Conservation (phyloP, 768 basidiomycete genomes). For the Russula brevipes region DNA sequence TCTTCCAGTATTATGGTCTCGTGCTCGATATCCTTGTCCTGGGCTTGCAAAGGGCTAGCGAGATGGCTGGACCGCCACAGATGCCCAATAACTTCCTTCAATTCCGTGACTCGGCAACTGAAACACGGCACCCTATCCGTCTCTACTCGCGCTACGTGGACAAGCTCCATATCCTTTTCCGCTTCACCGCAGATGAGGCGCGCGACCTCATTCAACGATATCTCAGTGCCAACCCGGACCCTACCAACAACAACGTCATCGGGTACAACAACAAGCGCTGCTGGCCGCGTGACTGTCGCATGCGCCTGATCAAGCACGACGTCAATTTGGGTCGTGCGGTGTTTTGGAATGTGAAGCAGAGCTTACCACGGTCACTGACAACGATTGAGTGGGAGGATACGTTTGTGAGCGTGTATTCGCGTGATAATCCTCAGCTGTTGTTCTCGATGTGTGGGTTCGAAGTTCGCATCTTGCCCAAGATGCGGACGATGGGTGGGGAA, state of each 20-base stretch:
- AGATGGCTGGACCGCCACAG: slow-evolving; percentile 97
- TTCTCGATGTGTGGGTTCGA: slow-evolving; percentile 99
- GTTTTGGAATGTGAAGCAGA: slow-evolving; percentile 99
- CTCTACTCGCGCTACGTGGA: slow-evolving; percentile 98
- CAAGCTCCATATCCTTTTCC: slow-evolving; percentile 90
- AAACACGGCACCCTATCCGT: slow-evolving; percentile 96
- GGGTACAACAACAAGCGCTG: slow-evolving; percentile 99
- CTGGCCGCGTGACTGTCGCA: slow-evolving; percentile 98
- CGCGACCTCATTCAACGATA: slow-evolving; percentile 98
- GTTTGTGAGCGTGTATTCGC: slow-evolving; percentile 94
- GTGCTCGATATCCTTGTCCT: slow-evolving; percentile 94
- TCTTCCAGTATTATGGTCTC: slow-evolving; percentile 98
- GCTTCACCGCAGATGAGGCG: slow-evolving; percentile 95
- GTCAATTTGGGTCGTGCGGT: slow-evolving; percentile 97
- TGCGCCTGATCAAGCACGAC: slow-evolving; percentile 99
- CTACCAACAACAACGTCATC: slow-evolving; percentile 97
- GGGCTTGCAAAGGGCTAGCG: slow-evolving; percentile 95
- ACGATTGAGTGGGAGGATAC: slow-evolving; percentile 99
- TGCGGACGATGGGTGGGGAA: slow-evolving; percentile 90
- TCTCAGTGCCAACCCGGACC: slow-evolving; percentile 95
- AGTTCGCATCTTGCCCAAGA: slow-evolving; percentile 94
- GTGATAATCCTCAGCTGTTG: slow-evolving; percentile 93
- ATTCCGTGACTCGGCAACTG: slow-evolving; percentile 90
- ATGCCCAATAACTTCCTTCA: slow-evolving; percentile 99
- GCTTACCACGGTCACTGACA: slow-evolving; percentile 88